Evolutionary conservation across 2,329 filamentous ascomycete species (phyloP).

Genomic region (Zasmidium citrigriseum): DNA sequence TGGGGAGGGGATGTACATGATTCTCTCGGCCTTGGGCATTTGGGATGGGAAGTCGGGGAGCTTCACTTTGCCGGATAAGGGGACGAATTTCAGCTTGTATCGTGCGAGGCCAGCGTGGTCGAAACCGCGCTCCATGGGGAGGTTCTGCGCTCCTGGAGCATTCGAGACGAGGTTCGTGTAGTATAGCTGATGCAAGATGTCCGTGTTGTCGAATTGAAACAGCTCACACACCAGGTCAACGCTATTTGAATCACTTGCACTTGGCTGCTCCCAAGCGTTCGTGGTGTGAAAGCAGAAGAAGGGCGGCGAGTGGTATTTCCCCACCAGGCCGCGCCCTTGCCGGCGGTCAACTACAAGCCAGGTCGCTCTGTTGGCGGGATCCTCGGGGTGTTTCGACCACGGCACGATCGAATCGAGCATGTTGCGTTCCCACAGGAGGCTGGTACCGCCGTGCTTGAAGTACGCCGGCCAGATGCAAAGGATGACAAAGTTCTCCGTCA

Average conservation of each 20-base stretch:
- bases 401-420: slow-evolving; percentile 67
- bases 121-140: slow-evolving; percentile 31
- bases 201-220: slow-evolving; percentile 62
- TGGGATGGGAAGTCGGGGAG: neutral
- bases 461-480: slow-evolving; percentile 72
- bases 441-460: slow-evolving; percentile 58
- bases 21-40: neutral
- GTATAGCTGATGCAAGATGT: slow-evolving; percentile 68
- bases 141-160: neutral
- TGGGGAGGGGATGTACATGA: slow-evolving; percentile 46
- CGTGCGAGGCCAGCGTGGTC: slow-evolving; percentile 35
- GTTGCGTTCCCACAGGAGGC: slow-evolving; percentile 66
- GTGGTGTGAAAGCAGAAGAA: slow-evolving; percentile 80
- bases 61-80: neutral
- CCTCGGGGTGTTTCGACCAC: slow-evolving; percentile 45
- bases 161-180: slow-evolving; percentile 65
- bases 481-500: slow-evolving; percentile 70
- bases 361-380: slow-evolving; percentile 55
- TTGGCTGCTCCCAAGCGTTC: slow-evolving; percentile 68
- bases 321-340: slow-evolving; percentile 64
- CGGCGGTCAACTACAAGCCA: slow-evolving; percentile 77
- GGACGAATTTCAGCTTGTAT: slow-evolving; percentile 11
- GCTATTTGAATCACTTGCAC: slow-evolving; percentile 40
- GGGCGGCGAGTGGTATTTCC: slow-evolving; percentile 67
- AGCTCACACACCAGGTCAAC: slow-evolving; percentile 71